Conservation (phyloP, 768 basidiomycete species). For the Imleria badia region DNA sequence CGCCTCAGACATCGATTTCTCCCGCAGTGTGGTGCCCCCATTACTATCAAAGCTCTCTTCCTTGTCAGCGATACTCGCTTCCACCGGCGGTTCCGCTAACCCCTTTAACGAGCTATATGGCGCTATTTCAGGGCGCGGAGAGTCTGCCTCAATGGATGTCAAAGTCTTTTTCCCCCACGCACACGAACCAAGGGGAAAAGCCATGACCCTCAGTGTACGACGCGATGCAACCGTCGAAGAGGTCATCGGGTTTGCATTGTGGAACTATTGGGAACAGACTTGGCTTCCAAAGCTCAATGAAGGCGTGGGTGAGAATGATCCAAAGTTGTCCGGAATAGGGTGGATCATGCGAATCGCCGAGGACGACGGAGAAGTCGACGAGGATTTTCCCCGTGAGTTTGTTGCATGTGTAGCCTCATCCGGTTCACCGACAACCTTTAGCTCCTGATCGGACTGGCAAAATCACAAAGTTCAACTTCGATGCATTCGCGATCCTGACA, state of each 20-base stretch:
- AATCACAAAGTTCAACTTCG: slow-evolving; percentile 85
- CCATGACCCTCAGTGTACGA: slow-evolving; percentile 73
- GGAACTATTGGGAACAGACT: slow-evolving; percentile 90
- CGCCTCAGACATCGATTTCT: slow-evolving; percentile 42
- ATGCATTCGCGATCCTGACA: slow-evolving; percentile 85
- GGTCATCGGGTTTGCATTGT: slow-evolving; percentile 90
- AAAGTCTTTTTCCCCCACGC: slow-evolving; percentile 87
- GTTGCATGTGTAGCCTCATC: neutral
- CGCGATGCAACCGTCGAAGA: slow-evolving; percentile 93
- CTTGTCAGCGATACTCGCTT: slow-evolving; percentile 72
- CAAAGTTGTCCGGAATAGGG: slow-evolving; percentile 72
- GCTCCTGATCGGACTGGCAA: slow-evolving; percentile 88
- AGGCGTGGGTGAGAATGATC: slow-evolving; percentile 59
- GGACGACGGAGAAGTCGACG: slow-evolving; percentile 97
- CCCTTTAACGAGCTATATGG: slow-evolving; percentile 89
- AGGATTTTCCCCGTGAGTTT: slow-evolving; percentile 91
- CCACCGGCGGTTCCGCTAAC: slow-evolving; percentile 62
- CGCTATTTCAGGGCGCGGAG: slow-evolving; percentile 76
- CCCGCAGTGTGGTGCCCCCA: slow-evolving; percentile 49
- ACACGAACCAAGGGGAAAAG: slow-evolving; percentile 52
- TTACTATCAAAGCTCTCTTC: slow-evolving; percentile 53
- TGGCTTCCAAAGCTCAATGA: slow-evolving; percentile 78
- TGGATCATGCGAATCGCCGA: slow-evolving; percentile 96
- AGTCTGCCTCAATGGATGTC: slow-evolving; percentile 60
- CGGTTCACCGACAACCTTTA: slow-evolving; percentile 31